Evolutionary conservation across 352 stramenopile species (phyloP).

Genomic region (Pythium pyrilobum): DNA sequence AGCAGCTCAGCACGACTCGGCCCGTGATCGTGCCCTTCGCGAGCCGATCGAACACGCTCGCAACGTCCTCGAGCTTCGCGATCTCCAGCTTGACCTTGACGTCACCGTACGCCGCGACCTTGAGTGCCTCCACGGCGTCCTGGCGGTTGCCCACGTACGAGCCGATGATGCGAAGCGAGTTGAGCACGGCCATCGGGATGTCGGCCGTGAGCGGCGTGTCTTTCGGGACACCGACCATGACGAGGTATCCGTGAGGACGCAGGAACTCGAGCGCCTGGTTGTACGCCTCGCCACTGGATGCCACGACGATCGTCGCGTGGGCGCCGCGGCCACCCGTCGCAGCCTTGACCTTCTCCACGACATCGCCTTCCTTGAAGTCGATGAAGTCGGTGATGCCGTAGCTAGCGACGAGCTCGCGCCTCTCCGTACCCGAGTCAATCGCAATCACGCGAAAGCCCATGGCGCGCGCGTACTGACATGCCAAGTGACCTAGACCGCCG

Average conservation of each 20-base stretch:
- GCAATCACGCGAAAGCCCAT: slow-evolving; percentile 70
- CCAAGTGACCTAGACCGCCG: slow-evolving; percentile 75
- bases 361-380: slow-evolving; percentile 53
- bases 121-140: slow-evolving; percentile 48
- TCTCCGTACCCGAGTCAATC: slow-evolving; percentile 61
- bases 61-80: slow-evolving; percentile 13
- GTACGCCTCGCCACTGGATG: slow-evolving; percentile 49
- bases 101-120: slow-evolving; percentile 37
- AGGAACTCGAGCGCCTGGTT: slow-evolving; percentile 53
- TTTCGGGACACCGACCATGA: slow-evolving; percentile 71
- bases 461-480: slow-evolving; percentile 61
- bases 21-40: neutral
- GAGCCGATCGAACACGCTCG: neutral
- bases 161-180: slow-evolving; percentile 42
- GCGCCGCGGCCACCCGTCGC: slow-evolving; percentile 38
- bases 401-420: slow-evolving; percentile 49
- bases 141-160: slow-evolving; percentile 53
- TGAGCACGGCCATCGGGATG: slow-evolving; percentile 30
- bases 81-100: slow-evolving; percentile 38
- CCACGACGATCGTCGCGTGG: slow-evolving; percentile 76
- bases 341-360: slow-evolving; percentile 36
- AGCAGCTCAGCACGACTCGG: too few relatives aligned
- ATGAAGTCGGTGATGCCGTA: slow-evolving; percentile 75
- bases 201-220: slow-evolving; percentile 34
- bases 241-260: slow-evolving; percentile 49